Evolutionary conservation across 352 stramenopile genomes (phyloP), one percentile per base, ranked within the genome.

Genomic region (Phytophthora uliginosa): DNA sequence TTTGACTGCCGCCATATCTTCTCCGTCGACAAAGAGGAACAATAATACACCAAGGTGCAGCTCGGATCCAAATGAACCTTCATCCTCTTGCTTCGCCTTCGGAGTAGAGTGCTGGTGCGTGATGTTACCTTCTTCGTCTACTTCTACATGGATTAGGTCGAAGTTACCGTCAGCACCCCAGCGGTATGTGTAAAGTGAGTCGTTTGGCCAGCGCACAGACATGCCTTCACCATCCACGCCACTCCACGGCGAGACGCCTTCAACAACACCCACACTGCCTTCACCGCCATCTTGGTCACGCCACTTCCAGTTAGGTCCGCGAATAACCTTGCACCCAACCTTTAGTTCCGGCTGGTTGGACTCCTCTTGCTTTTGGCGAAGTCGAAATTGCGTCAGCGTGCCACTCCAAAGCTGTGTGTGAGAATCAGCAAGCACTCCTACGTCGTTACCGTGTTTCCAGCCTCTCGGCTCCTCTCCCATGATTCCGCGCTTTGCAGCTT

Each of bases 271-370:
- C 28, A 97, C 80, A 18, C 83, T 94, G 8, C 91, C 91, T 79
- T 95, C 90, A 15, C 91, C 91, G 15, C 91, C 91, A 54, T 97
- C 91, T 86, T 97, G 89, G 54, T 97, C 91, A 22, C 88, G 78
- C 90, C 91, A 96, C 71, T 96, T 97, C 91, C 91, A 97, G 69
- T 95, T 94, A 18, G 92, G 92, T 36, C 92, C 92, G n/a, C 92
- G 90, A 73, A 95, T 93, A 15, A 98, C 92, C 51, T 94, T 92
- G 69, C 88, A 95, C 1, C 92, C 92, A 22, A 97, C 86, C 13
- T 79, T 87, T 1, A 97, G 77, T 40, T 93, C 81, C 0, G 85
- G 85, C 59, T 89, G 66, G 22, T 77, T 79, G 22, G 73, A 74
- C 10, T 83, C 79, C 18, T 89, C 77, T 51, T 82, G 66, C 22